Base-by-base conservation (phyloP, 2,329 filamentous ascomycete genomes). In the Aotearoamyces nothofagi region DNA sequence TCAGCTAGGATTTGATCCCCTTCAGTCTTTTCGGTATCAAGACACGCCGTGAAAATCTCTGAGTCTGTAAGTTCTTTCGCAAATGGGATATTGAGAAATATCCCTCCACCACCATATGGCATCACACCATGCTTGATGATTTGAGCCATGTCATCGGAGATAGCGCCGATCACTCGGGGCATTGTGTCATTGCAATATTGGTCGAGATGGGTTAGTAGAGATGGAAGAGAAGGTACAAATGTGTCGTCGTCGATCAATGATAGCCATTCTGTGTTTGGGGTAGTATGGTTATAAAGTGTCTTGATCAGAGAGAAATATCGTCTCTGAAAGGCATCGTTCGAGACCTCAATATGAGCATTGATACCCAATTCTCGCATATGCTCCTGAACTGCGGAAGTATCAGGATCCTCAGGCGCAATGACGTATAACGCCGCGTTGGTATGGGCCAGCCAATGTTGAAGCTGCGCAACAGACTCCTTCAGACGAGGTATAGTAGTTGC, bases 191-290 rank as follows among this genome's bases (percentile, higher is more conserved):
- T 32, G 31, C 44, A 45, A 3, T 30, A 22, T 10, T 24, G 32
- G 7, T 35, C 32, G 14, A 47, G 29, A 17, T 42, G 39, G 0
- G 29, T 17, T 5, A 42, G 24, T 8, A 47, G 38, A 7, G 34
- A 32, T 3, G 38, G 34, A 2, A 47, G 29, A 4, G 42, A 45
- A 5, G 43, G 39, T 19, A 44, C 17, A 26, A 47, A 47, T 12
- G 44, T 47, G 27, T 47, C 42, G 29, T 47, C 44, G 24, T 47
- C 44, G 23, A 43, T 35, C 7, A 47, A 25, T 4, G 36, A 40
- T 6, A 47, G 27, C 41, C 41, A 47, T 32, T 41, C 30, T 9
- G 42, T 46, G 2, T 37, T 19, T 9, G 33, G 30, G 1, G 37
- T 38, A 2, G 39, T 32, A 3, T 34, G 12, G 5, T 43, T 37